These are phyloP conservation scores for Mentha longifolia DNA, from an alignment of 257 asterid genomes.

Conservation along the genomic window DNA sequence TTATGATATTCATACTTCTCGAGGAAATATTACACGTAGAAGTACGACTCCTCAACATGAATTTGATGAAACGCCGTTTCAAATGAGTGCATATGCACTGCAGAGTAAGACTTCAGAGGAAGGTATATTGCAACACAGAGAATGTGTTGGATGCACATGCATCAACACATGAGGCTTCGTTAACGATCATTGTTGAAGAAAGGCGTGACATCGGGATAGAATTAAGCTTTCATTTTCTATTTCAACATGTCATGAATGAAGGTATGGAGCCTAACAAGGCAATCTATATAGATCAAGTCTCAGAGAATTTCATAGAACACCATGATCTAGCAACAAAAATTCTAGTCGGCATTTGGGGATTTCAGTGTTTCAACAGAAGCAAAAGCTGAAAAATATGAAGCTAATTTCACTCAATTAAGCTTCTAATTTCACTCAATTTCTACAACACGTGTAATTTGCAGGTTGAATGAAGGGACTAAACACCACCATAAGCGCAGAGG, in stretches of 20 bases:
- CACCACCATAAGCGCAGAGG: slow-evolving; percentile 2
- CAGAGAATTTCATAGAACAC: no score
- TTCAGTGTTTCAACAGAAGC: not conserved
- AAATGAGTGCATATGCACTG: no score
- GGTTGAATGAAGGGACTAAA: slow-evolving; percentile 1
- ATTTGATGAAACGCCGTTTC: no score
- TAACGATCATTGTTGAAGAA: not conserved
- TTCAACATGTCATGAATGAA: no score
- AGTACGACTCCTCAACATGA: not conserved
- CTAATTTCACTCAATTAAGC: slow-evolving; percentile 8
- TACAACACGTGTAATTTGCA: not conserved
- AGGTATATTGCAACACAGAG: no score
- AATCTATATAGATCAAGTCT: not conserved
- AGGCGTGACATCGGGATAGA: not conserved
- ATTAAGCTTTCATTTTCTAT: not conserved
- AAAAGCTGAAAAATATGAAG: not conserved
- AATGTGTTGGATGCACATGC: not conserved
- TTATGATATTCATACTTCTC: no score
- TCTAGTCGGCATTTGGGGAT: not conserved
- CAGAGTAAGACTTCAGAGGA: no score
- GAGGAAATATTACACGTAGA: no score
- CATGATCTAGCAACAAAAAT: no score
- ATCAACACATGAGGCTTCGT: not conserved
- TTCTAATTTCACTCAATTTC: not conserved
- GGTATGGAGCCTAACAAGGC: no score